These are phyloP conservation scores for Jacaranda mimosifolia DNA, from an alignment of 257 asterid genomes.

Conservation along the genomic window DNA sequence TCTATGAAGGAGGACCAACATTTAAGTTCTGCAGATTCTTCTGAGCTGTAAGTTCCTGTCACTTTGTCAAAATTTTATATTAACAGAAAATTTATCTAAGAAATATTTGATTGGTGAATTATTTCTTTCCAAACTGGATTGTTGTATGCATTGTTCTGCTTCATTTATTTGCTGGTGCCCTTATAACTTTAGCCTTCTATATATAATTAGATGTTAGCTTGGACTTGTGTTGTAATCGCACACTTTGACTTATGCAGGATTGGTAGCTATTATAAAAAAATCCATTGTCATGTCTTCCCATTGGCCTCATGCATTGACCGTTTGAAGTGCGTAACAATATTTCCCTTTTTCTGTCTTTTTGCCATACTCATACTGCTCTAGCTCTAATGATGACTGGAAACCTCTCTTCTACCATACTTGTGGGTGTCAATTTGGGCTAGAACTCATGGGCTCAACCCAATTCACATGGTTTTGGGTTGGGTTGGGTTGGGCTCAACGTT, in stretches of 20 bases:
- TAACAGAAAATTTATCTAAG: background rate
- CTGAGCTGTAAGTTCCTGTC: slow-evolving; percentile 56
- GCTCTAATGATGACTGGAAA: background rate
- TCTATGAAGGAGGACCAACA: slow-evolving; percentile 49
- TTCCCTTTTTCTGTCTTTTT: background rate
- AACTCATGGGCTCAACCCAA: too few relatives aligned
- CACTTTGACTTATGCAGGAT: slow-evolving; percentile 5
- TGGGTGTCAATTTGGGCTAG: too few relatives aligned
- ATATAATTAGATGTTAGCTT: background rate
- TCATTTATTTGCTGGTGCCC: background rate
- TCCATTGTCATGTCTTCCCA: background rate
- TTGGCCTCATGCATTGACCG: background rate
- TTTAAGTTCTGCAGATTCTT: slow-evolving; percentile 53
- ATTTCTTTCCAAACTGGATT: background rate
- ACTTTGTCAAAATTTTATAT: slow-evolving; percentile 6
- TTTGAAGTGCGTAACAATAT: background rate
- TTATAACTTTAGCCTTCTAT: background rate
- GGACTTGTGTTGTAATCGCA: background rate
- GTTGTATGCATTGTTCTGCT: background rate
- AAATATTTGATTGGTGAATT: background rate
- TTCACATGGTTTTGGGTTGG: too few relatives aligned
- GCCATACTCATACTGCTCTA: background rate
- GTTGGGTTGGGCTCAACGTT: too few relatives aligned
- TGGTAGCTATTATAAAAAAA: background rate
- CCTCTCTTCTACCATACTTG: too few relatives aligned